Evolutionary conservation across 306 rosid species (phyloP).

Genomic region (Citrullus mucosospermus): DNA sequence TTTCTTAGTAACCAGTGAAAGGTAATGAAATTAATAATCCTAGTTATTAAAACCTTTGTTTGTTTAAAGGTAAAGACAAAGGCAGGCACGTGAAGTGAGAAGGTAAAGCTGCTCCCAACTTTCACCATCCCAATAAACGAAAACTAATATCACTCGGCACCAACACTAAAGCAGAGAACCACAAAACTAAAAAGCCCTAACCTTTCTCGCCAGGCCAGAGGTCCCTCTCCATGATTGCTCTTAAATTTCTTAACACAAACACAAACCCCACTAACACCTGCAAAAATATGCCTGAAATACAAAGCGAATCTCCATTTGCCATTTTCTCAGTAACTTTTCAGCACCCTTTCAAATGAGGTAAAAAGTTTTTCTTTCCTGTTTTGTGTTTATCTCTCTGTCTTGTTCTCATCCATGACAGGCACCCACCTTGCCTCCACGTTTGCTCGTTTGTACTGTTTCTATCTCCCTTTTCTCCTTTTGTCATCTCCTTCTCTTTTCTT

Average conservation of each 20-base stretch:
- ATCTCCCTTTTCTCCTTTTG: constrained; percentile 16
- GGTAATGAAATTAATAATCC: not conserved
- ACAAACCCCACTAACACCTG: constrained; percentile 11
- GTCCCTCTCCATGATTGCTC: constrained; percentile 10
- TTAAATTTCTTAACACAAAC: not conserved
- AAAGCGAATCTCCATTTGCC: constrained; percentile 8
- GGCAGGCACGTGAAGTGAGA: constrained; percentile 12
- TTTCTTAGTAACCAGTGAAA: not conserved
- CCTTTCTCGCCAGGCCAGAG: not conserved
- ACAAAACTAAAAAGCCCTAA: not conserved
- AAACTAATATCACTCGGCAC: not conserved
- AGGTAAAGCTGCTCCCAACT: constrained; percentile 6
- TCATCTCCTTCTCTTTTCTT: constrained; percentile 23
- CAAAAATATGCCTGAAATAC: constrained; percentile 3
- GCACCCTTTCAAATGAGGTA: constrained; percentile 37
- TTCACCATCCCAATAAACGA: constrained; percentile 8
- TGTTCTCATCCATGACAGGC: constrained; percentile 84
- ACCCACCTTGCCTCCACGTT: constrained; percentile 37
- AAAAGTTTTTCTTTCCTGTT: constrained; percentile 36
- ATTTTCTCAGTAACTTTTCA: constrained; percentile 12
- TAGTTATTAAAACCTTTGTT: not conserved
- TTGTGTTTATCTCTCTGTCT: constrained; percentile 43
- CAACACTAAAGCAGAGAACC: not conserved
- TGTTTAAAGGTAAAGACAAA: not conserved
- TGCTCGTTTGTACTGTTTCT: constrained; percentile 21